Evolutionary conservation across 2,329 filamentous ascomycete species (phyloP), one percentile per base, ranked within the genome.

Genomic region (Diaporthe citri): DNA sequence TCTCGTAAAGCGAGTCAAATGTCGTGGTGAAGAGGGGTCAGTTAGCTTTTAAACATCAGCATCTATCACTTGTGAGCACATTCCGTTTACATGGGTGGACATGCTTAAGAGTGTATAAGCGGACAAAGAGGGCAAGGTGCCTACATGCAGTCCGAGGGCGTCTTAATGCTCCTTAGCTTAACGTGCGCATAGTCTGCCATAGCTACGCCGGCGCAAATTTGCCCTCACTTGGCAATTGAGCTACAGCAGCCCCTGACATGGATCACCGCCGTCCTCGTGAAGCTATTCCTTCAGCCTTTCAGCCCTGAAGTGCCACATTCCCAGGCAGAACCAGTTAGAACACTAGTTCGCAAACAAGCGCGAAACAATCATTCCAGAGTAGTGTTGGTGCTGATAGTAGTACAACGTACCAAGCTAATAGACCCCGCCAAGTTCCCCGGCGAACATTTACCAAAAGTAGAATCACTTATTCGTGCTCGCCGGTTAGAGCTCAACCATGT

Each of bases 261-360:
- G 41, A 51, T 66, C 13, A 34, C 25, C 62, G 10, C 22, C 43
- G 28, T 51, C 20, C 28, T 48, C 20, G 4, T 34, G 28, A 36
- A 31, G 62, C 62, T 66, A 66, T 48, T 12, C 17, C 43, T 51
- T 66, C 41, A 51, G 62, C 41, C 43, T 17, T 64, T 51, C 43
- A 66, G 62, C 62, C 43, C 25, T 36, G 41, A 51, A 51, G 20
- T n/a, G 43, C 43, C 41, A 66, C 43, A 48, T 31, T 51, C 43
- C 43, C 20, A 34, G 62, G 25, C 9, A n/a, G 25, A 3, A 15
- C 43, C 62, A 66, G 20, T 66, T 41, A 51, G 41, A 51, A n/a
- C 5, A n/a, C 31, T n/a, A 17, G 20, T 15, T 66, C 31, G 12
- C 17, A 13, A n/a, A 9, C n/a, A 48, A 66, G 41, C 43, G 43